These are phyloP conservation scores for Babesia bovis DNA, from an alignment of 169 alveolate genomes.

Conservation along the genomic window DNA sequence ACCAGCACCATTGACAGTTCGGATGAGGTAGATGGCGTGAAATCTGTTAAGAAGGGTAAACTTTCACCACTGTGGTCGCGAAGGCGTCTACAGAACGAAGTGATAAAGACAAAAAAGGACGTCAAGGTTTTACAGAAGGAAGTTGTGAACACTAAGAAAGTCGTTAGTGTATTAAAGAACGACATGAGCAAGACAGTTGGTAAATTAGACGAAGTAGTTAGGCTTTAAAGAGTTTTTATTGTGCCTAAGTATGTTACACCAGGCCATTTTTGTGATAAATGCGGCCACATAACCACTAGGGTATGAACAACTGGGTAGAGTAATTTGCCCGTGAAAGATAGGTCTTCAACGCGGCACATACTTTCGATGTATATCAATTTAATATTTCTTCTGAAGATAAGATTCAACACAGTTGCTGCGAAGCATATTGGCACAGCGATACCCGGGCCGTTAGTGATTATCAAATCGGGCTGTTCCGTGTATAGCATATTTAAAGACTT, in stretches of 20 bases:
- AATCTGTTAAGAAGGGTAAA: neutral
- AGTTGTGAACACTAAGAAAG: conserved; percentile 3
- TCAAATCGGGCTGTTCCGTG: conserved; percentile 35
- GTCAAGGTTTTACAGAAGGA: neutral
- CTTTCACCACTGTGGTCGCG: conserved; percentile 4
- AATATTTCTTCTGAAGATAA: conserved; percentile 14
- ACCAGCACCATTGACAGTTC: neutral
- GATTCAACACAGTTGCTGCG: conserved; percentile 30
- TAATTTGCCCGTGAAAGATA: conserved; percentile 41
- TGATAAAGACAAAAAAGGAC: conserved; percentile 2
- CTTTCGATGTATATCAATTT: conserved; percentile 53
- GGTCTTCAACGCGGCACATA: conserved; percentile 33
- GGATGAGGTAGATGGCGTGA: neutral
- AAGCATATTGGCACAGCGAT: conserved; percentile 50
- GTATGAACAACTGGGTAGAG: conserved; percentile 16
- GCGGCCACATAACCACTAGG: conserved; percentile 62
- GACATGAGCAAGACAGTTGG: neutral
- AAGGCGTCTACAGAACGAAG: conserved; percentile 12
- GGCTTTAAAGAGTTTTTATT: conserved; percentile 14
- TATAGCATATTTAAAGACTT: neutral
- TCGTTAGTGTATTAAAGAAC: neutral
- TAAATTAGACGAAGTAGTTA: conserved; percentile 10
- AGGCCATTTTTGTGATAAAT: conserved; percentile 20
- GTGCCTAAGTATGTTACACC: conserved; percentile 17
- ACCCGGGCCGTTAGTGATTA: conserved; percentile 64